Base-by-base conservation (phyloP, 2,329 filamentous ascomycete species). In the Didymella lethalis region DNA sequence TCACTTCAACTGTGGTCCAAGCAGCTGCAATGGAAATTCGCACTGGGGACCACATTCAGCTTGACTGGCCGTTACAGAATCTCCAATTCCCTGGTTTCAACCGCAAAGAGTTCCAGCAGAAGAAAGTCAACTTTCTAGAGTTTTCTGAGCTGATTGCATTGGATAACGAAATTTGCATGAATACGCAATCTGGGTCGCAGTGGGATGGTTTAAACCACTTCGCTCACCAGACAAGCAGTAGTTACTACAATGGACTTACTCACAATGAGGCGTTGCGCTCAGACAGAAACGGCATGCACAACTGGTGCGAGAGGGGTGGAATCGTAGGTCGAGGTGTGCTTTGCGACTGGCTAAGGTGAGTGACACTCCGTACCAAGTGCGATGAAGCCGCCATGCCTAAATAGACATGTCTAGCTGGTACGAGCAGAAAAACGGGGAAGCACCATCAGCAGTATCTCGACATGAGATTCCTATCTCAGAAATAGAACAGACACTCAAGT, bases 1-100 rank as follows among this genome's bases (percentile, higher is more conserved):
- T 87, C 26, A 86, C 84, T 0, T 81, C 84, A 1, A 78, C 84
- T 1, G 74, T 83, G 1, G 82, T 86, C 3, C 75, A 77, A 23
- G 79, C 82, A 0, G 84, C 85, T 2, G 74, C 77, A 4, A 75
- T 76, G 6, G 81, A 84, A 64, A 86, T 86, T 64, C 78, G 76
- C 38, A 82, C 80, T 0, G 85, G 85, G 11, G 76, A 76, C 20
- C 78, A 83, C 31, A 79, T 86, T 23, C 81, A 81, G 10, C 76
- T 87, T 36, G 80, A 80, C 26, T 87, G 85, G 85, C 81, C 84
- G 25, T 68, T 87, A 59, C 82, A 79, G 20, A 86, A 86, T 64
- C 73, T 86, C 3, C 83, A 86, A 57, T 80, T 82, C 63, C 82
- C 84, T 1, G 82, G 83, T 59, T 82, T 86, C 63, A 80, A 80